phyloP scores from a whole-genome alignment of 495 filamentous ascomycete species.

The Penicillium diatomitis region DNA sequence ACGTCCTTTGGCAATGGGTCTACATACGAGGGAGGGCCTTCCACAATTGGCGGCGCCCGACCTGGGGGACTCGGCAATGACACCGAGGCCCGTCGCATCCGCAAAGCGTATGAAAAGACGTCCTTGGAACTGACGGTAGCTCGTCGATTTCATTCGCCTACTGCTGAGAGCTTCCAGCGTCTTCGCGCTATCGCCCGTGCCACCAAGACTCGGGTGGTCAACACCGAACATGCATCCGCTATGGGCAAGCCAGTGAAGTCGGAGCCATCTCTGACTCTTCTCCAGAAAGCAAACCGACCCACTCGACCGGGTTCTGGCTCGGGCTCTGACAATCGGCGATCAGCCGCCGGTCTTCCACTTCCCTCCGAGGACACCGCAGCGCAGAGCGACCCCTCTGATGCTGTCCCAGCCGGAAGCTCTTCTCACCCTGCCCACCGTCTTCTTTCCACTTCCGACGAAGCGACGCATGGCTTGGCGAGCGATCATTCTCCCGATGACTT shows the following conservation, averaged over 20 bases:
- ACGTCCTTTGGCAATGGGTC: conserved; percentile 22
- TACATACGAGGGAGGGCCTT: conserved; percentile 25
- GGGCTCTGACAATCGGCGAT: conserved; percentile 7
- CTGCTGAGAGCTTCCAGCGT: conserved; percentile 33
- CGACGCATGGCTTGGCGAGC: conserved; percentile 9
- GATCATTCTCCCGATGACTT: conserved; percentile 22
- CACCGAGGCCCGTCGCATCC: conserved; percentile 32
- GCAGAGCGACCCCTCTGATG: conserved; percentile 25
- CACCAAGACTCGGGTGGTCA: conserved; percentile 8
- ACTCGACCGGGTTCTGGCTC: conserved; percentile 13
- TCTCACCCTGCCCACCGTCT: conserved; percentile 32
- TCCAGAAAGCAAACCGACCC: conserved; percentile 18
- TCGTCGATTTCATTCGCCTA: conserved; percentile 36
- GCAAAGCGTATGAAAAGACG: conserved; percentile 38
- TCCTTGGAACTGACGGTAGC: conserved; percentile 36
- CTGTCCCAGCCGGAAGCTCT: conserved; percentile 13
- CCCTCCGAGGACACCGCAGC: conserved; percentile 19
- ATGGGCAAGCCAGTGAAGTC: conserved; percentile 32
- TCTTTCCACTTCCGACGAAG: conserved; percentile 34
- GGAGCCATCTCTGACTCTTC: conserved; percentile 27
- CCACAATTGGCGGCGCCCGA: conserved; percentile 25
- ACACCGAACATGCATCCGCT: conserved; percentile 11
- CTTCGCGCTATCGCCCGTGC: conserved; percentile 21
- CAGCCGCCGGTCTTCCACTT: conserved; percentile 16
- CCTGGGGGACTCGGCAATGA: conserved; percentile 24